A percentile compares a stretch with the other conserved stretches of the same genome.
These are phyloP conservation scores for Hypoxylon intermedium DNA, from an alignment of 495 filamentous ascomycete species.

Conservation along the genomic window DNA sequence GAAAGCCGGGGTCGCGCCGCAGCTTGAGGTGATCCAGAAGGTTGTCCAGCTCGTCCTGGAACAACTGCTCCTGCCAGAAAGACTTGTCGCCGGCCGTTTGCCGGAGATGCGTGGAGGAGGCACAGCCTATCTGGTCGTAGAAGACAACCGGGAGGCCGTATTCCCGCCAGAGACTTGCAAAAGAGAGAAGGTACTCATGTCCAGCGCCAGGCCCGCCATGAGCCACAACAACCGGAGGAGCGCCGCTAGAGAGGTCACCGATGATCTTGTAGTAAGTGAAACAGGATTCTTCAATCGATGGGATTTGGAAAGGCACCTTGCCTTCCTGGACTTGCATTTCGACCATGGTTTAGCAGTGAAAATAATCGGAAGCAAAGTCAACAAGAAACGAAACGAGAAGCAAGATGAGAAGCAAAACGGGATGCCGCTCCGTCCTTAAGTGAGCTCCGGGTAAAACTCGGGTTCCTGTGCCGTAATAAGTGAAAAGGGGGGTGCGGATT, in stretches of 20 bases:
- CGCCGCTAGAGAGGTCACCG: constrained; percentile 33
- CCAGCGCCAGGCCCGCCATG: constrained; percentile 57
- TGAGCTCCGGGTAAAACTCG: too few relatives aligned
- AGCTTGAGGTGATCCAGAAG: constrained; percentile 37
- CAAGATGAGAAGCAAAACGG: too few relatives aligned
- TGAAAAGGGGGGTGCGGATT: too few relatives aligned
- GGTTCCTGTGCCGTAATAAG: too few relatives aligned
- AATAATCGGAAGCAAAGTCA: too few relatives aligned
- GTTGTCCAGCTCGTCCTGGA: constrained; percentile 57
- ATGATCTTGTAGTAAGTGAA: constrained; percentile 19
- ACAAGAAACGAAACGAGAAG: too few relatives aligned
- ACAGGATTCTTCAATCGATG: constrained; percentile 24
- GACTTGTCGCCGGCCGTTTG: constrained; percentile 49
- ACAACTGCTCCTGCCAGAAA: constrained; percentile 59
- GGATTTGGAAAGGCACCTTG: constrained; percentile 14
- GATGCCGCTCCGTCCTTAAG: too few relatives aligned
- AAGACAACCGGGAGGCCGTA: constrained; percentile 53
- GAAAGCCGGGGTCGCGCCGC: constrained; percentile 8
- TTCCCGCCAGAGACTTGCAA: constrained; percentile 42
- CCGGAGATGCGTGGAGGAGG: constrained; percentile 51
- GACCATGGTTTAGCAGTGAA: background rate
- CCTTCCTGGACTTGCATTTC: constrained; percentile 10
- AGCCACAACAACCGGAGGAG: constrained; percentile 46
- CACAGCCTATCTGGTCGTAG: constrained; percentile 63
- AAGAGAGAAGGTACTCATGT: constrained; percentile 50